Conservation (phyloP, 495 filamentous ascomycete species). For the Aspergillus sclerotioniger region DNA sequence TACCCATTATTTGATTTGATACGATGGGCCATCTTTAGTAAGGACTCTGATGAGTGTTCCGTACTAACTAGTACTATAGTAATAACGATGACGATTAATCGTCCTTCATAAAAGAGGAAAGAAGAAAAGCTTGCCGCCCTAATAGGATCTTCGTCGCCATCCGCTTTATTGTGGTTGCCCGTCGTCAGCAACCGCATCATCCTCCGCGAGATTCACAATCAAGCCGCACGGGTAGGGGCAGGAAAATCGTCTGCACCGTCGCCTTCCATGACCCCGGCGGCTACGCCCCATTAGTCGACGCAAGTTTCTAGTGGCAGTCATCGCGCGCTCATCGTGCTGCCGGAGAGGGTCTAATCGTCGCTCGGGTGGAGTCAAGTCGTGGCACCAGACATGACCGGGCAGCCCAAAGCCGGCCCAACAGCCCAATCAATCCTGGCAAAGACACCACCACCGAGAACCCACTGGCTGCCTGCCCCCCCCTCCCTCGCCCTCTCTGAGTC, state of each 20-base stretch:
- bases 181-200: not conserved
- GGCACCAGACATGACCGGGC: slow-evolving; percentile 39
- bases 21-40: not conserved
- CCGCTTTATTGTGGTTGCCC: not conserved
- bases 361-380: slow-evolving; percentile 38
- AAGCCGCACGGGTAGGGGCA: slow-evolving; percentile 17
- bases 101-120: not conserved
- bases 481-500: not conserved
- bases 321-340: slow-evolving; percentile 10
- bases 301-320: slow-evolving; percentile 8
- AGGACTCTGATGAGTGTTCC: too few relatives aligned
- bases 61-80: too few relatives aligned
- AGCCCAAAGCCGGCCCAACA: slow-evolving; percentile 45
- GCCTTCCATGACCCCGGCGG: slow-evolving; percentile 1
- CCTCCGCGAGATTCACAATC: not conserved
- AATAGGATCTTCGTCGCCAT: slow-evolving; percentile 4
- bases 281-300: slow-evolving; percentile 41
- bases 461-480: slow-evolving; percentile 12
- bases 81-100: not conserved
- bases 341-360: slow-evolving; percentile 16
- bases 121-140: not conserved
- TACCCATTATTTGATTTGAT: too few relatives aligned
- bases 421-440: slow-evolving; percentile 20
- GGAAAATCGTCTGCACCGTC: slow-evolving; percentile 14
- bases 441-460: slow-evolving; percentile 6